Evolutionary conservation across 2,329 filamentous ascomycete species (phyloP).

Genomic region (Pseudonectria foliicola): DNA sequence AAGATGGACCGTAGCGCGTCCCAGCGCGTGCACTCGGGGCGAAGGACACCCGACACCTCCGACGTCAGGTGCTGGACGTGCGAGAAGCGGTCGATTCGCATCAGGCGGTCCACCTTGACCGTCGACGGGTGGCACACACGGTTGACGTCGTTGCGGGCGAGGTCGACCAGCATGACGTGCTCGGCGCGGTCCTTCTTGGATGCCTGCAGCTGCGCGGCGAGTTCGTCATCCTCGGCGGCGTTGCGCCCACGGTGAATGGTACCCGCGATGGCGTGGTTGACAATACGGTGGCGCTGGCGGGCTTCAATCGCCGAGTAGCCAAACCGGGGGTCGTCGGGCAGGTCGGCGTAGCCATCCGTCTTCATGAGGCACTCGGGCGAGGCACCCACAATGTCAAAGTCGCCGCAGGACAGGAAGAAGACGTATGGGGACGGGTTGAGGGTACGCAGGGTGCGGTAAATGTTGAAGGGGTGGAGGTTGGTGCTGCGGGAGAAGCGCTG

Average conservation of each 20-base stretch:
- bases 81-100: constrained; percentile 91
- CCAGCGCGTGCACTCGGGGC: constrained; percentile 78
- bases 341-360: constrained; percentile 28
- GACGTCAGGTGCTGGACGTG: constrained; percentile 97
- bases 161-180: constrained; percentile 96
- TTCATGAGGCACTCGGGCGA: constrained; percentile 94
- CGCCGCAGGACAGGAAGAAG: constrained; percentile 87
- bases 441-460: constrained; percentile 92
- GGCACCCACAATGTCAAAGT: constrained; percentile 92
- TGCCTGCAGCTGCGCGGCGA: constrained; percentile 55
- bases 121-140: constrained; percentile 86
- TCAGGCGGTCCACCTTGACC: constrained; percentile 85
- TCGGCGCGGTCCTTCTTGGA: constrained; percentile 80
- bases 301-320: constrained; percentile 18
- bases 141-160: constrained; percentile 95
- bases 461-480: constrained; percentile 90
- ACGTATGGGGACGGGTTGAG: constrained; percentile 97
- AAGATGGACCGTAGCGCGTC: constrained; percentile 96
- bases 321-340: constrained; percentile 18
- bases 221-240: constrained; percentile 72
- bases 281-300: constrained; percentile 72
- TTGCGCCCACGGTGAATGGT: constrained; percentile 77
- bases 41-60: constrained; percentile 86
- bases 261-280: constrained; percentile 95
- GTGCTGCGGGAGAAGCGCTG: constrained; percentile 89